Base-by-base conservation (phyloP, 139 green algal species). In the Chlorella sp. region DNA sequence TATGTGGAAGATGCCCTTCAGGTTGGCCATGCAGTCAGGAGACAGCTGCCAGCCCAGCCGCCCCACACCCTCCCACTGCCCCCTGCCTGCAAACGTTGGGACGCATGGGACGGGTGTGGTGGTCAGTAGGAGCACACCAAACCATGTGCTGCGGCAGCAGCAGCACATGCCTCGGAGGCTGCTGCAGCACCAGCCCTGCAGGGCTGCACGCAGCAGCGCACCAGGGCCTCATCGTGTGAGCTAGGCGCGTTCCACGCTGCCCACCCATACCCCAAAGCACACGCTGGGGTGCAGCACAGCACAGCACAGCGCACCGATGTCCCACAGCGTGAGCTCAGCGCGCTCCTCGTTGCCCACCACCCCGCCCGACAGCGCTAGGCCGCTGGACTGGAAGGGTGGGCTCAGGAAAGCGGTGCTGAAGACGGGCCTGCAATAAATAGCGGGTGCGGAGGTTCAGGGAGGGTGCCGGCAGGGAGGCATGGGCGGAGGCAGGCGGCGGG, bases 241-340 rank as follows among this genome's bases (percentile, higher is more conserved):
- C 30, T 72, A 30, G 11, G 30, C 65, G 28, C 30, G 17, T 30
- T 72, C 65, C 15, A 44, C 15, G 30, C 18, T 18, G 30, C 65
- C 30, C 18, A 15, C 41, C 30, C 38, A 30, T 11, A 17, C 65
- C 17, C 28, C n/a, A n/a, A n/a, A n/a, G n/a, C n/a, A n/a, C n/a
- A n/a, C n/a, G n/a, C n/a, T n/a, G n/a, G n/a, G n/a, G n/a, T n/a
- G n/a, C n/a, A 18, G 3, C n/a, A 72, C 28, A 72, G 13, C 16
- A 34, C 65, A 32, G 26, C n/a, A 2, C 65, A 15, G 44, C 44
- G 44, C 7, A 60, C 51, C 67, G 17, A 74, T 23, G 32, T 74
- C 67, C 67, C 67, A 74, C 67, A 74, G 67, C 67, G 67, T 74
- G 15, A 47, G 30, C 34, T 74, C 67, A n/a, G 34, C 67, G 30